Percentiles rank a stretch among this genome's conserved stretches.
phyloP scores from a whole-genome alignment of 805 yeast genomes.

The Ogataea sp. region DNA sequence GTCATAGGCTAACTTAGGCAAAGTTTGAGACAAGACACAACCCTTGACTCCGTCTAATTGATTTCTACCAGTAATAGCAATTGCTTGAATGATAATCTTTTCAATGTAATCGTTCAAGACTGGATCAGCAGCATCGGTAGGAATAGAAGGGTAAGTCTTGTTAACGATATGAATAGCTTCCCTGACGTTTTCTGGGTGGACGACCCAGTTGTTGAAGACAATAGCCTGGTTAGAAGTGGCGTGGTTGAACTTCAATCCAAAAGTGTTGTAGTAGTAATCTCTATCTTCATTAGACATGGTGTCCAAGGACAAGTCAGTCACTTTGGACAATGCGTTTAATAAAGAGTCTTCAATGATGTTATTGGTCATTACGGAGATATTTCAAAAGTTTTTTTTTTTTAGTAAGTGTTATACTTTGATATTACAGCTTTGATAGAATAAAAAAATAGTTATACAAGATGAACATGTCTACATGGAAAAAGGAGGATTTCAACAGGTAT shows the following conservation, averaged over 20 bases:
- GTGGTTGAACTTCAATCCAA: constrained; percentile 13
- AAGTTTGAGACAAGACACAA: constrained; percentile 20
- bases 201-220: constrained; percentile 13
- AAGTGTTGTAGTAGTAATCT: constrained; percentile 7
- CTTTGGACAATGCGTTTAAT: constrained; percentile 11
- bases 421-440: no score
- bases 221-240: constrained; percentile 24
- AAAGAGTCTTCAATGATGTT: constrained; percentile 2
- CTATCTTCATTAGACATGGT: constrained; percentile 16
- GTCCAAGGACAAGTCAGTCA: constrained; percentile 16
- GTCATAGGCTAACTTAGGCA: constrained; percentile 19
- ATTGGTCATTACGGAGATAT: neutral
- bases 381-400: no score
- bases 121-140: constrained; percentile 7
- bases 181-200: constrained; percentile 12
- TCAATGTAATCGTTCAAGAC: constrained; percentile 8
- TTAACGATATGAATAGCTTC: constrained; percentile 14
- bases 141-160: constrained; percentile 5
- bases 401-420: no score
- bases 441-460: no score
- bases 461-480: no score
- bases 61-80: constrained; percentile 17
- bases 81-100: constrained; percentile 11
- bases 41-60: constrained; percentile 15
- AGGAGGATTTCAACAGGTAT: no score